These are phyloP conservation scores for Colletotrichum sp. DNA, from an alignment of 2,329 filamentous ascomycete species.

Conservation along the genomic window DNA sequence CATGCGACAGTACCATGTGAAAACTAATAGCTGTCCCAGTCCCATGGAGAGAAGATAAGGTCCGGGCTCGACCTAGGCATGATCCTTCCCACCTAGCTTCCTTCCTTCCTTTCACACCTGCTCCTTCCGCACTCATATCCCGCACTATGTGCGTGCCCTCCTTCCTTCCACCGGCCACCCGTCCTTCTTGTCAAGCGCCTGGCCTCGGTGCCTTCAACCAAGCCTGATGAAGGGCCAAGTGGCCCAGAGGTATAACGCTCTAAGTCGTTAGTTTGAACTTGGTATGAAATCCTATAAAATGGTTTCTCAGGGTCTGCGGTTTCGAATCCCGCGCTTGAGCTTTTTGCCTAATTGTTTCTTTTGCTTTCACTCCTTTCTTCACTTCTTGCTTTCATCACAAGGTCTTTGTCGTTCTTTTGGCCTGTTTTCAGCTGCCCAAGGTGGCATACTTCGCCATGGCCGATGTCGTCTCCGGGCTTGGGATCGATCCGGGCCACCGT, in stretches of 20 bases:
- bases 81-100: background rate
- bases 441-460: too few species aligned
- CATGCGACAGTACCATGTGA: background rate
- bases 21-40: background rate
- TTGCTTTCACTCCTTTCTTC: too few species aligned
- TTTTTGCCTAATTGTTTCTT: background rate
- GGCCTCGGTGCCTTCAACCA: background rate
- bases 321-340: background rate
- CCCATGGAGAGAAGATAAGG: background rate
- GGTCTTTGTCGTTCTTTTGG: too few species aligned
- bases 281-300: background rate
- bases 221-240: background rate
- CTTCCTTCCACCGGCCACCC: background rate
- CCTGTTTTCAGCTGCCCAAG: too few species aligned
- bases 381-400: too few species aligned
- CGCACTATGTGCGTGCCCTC: background rate
- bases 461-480: too few species aligned
- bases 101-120: background rate
- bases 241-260: background rate
- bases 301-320: background rate
- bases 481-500: too few species aligned
- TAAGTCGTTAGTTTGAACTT: background rate
- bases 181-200: rapidly evolving
- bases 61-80: background rate
- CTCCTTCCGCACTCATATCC: background rate